Percentiles rank a stretch among this genome's conserved stretches.
Evolutionary conservation across 139 green algal species (phyloP).

Genomic region (Micromonas commoda): DNA sequence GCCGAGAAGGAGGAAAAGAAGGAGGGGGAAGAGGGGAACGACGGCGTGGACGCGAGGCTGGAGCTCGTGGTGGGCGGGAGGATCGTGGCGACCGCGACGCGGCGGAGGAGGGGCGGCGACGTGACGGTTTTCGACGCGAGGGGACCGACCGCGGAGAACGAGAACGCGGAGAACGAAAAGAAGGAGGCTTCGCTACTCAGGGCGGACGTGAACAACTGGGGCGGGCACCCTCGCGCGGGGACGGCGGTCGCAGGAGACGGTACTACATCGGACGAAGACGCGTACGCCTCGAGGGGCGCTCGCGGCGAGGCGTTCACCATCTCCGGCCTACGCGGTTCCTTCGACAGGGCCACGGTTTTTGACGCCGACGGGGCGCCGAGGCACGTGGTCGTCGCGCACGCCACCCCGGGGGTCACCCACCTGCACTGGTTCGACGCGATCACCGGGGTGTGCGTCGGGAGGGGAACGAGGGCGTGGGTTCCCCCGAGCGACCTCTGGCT

Average conservation of each 20-base stretch:
- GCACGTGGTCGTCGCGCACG: not conserved
- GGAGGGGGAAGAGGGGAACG: not conserved
- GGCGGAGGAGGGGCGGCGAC: not conserved
- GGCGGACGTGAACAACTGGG: too few relatives aligned
- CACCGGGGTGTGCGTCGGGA: not conserved
- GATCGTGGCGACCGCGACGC: not conserved
- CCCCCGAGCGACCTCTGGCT: constrained; percentile 11
- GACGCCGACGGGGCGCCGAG: not conserved
- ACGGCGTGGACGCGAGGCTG: not conserved
- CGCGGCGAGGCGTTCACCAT: too few relatives aligned
- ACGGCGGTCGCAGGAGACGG: too few relatives aligned
- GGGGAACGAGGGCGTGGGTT: not conserved
- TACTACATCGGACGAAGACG: too few relatives aligned
- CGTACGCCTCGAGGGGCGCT: too few relatives aligned
- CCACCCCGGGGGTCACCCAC: not conserved
- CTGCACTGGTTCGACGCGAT: not conserved
- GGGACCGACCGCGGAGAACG: not conserved
- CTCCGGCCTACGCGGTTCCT: too few relatives aligned
- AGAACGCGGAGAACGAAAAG: too few relatives aligned
- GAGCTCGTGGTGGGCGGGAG: not conserved
- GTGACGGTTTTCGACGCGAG: not conserved
- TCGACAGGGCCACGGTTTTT: too few relatives aligned
- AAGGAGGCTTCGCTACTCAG: too few relatives aligned
- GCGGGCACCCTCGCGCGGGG: too few relatives aligned
- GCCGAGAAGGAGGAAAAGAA: not conserved